Percentiles rank a stretch among this genome's conserved stretches.
Evolutionary conservation across 2,329 filamentous ascomycete species (phyloP).

Genomic region (Scedosporium aurantiacum): DNA sequence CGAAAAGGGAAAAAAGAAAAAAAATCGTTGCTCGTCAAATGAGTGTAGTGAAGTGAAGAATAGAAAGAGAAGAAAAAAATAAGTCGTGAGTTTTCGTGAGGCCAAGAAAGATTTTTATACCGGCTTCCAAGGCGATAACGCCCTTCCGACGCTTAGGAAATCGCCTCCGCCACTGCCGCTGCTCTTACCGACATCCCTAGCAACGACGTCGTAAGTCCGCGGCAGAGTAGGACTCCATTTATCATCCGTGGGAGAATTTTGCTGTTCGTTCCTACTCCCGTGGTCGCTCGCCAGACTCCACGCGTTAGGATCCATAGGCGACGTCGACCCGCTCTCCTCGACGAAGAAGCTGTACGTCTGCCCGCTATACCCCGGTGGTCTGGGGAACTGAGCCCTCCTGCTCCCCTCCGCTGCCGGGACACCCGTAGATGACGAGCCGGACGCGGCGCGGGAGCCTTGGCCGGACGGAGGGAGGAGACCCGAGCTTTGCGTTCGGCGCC

Average conservation of each 20-base stretch:
- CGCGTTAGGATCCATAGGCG: constrained; percentile 12
- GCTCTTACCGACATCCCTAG: not conserved
- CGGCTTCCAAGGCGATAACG: constrained; percentile 6
- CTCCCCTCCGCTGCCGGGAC: not conserved
- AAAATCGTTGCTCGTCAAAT: not conserved
- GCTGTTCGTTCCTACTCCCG: constrained; percentile 6
- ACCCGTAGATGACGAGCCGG: not conserved
- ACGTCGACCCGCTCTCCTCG: constrained; percentile 14
- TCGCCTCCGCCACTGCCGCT: not conserved
- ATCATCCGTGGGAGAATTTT: not conserved
- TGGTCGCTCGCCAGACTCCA: constrained; percentile 21
- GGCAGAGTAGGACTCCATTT: not conserved
- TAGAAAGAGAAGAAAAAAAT: not conserved
- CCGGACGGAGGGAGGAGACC: not conserved
- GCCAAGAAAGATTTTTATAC: not conserved
- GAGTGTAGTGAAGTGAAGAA: not conserved
- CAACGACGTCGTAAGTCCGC: not conserved
- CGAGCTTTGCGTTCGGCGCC: constrained; percentile 8
- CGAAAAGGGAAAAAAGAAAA: not conserved
- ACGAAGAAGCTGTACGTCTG: constrained; percentile 16
- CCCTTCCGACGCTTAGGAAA: constrained; percentile 3
- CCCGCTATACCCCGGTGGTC: constrained; percentile 17
- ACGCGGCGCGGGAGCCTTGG: not conserved
- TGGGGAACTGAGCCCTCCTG: constrained; percentile 14
- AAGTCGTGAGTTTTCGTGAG: not conserved